phyloP scores from a whole-genome alignment of 202 grass and related monocot genomes.

The Zoysia matrella region DNA sequence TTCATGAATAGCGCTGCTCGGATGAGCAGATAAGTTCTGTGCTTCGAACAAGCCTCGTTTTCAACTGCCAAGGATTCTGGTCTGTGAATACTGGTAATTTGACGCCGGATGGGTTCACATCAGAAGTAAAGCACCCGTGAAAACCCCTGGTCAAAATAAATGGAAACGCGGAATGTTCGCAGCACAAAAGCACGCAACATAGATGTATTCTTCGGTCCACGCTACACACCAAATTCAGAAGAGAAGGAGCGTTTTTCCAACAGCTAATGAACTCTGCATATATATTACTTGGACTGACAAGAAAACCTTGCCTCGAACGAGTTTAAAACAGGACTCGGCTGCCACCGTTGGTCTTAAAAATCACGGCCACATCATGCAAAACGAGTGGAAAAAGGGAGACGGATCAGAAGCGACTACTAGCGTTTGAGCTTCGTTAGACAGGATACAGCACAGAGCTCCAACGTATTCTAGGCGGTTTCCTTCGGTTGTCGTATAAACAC shows the following conservation, averaged over 20 bases:
- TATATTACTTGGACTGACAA: background rate
- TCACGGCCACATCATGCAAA: conserved; percentile 12
- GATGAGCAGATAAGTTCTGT: too few species aligned
- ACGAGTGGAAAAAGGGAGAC: background rate
- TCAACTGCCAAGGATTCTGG: background rate
- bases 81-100: background rate
- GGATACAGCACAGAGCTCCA: background rate
- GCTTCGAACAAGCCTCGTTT: background rate
- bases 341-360: background rate
- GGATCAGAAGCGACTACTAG: background rate
- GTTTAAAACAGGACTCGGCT: conserved; percentile 21
- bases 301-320: background rate
- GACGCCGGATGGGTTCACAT: background rate
- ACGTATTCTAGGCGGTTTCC: conserved; percentile 22
- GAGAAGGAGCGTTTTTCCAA: background rate
- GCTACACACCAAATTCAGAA: background rate
- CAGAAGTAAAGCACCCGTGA: background rate
- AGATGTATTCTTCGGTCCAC: background rate
- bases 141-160: conserved; percentile 33
- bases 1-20: too few species aligned
- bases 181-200: conserved; percentile 3
- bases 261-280: background rate
- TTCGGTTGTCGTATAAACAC: background rate
- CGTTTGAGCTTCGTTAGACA: background rate
- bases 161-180: background rate